Evolutionary conservation across 208 protist genomes (phyloP).

Genomic region (Trichomonas vaginalis): DNA sequence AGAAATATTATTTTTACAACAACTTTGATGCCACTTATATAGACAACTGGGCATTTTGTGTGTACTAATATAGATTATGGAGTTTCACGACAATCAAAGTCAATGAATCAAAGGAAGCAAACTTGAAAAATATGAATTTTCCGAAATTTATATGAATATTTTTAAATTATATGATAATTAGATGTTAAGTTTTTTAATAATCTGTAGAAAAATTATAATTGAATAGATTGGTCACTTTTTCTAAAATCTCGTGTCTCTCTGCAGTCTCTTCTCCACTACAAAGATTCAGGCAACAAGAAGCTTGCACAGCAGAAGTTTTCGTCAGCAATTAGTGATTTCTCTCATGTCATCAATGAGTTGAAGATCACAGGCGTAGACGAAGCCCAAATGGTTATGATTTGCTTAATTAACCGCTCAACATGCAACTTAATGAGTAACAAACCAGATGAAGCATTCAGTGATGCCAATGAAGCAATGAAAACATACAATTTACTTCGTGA

Average conservation of each 20-base stretch:
- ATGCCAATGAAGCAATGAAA: neutral
- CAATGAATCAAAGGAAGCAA: too few species aligned
- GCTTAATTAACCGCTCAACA: neutral
- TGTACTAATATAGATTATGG: too few species aligned
- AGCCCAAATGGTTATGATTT: neutral
- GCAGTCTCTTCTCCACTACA: neutral
- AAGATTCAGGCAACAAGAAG: neutral
- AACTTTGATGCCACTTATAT: too few species aligned
- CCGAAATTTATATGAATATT: too few species aligned
- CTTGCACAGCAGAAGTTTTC: neutral
- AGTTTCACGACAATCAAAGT: too few species aligned
- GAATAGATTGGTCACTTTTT: neutral
- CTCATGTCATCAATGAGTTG: neutral
- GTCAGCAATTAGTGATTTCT: neutral
- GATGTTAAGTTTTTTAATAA: too few species aligned
- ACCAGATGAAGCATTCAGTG: neutral
- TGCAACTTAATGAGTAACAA: neutral
- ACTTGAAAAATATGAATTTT: too few species aligned
- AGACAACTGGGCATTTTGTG: too few species aligned
- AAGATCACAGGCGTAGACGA: neutral
- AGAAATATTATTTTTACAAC: too few species aligned
- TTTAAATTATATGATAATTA: too few species aligned
- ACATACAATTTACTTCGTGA: neutral
- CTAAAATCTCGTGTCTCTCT: neutral
- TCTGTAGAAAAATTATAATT: too few species aligned